Percentiles rank a stretch among this genome's conserved stretches.
Conservation (phyloP, 768 basidiomycete species). For the Pleurotus djamor region DNA sequence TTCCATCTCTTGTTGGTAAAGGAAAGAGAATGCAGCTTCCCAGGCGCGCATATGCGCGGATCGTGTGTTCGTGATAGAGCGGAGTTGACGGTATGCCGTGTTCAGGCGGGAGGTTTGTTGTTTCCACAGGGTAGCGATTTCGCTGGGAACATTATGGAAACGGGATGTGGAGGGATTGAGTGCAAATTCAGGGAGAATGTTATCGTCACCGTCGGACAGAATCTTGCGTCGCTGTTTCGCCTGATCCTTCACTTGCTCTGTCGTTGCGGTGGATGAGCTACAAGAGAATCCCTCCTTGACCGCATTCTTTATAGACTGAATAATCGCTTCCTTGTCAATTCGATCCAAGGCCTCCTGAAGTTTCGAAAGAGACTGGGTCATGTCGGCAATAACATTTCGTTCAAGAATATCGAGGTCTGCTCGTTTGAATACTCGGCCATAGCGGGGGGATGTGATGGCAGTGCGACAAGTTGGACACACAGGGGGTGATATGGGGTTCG, state of each 20-base stretch:
- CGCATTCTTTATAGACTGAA: constrained; percentile 17
- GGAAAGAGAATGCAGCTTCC: constrained; percentile 54
- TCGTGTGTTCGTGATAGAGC: constrained; percentile 40
- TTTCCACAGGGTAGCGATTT: constrained; percentile 36
- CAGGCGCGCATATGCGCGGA: constrained; percentile 59
- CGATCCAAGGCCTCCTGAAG: constrained; percentile 23
- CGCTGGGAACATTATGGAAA: constrained; percentile 19
- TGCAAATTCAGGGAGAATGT: constrained; percentile 20
- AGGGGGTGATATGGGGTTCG: constrained; percentile 34
- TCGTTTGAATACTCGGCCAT: constrained; percentile 60
- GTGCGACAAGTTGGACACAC: constrained; percentile 62
- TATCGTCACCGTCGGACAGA: constrained; percentile 12
- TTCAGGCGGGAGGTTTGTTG: constrained; percentile 30
- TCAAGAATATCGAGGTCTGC: constrained; percentile 67
- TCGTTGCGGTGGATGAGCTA: constrained; percentile 3
- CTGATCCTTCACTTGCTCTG: constrained; percentile 14
- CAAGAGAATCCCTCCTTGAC: constrained; percentile 7
- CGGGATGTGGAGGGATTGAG: constrained; percentile 16
- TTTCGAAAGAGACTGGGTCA: constrained; percentile 40
- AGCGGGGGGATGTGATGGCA: constrained; percentile 55
- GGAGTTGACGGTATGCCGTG: constrained; percentile 34
- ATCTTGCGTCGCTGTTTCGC: constrained; percentile 12
- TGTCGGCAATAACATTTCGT: constrained; percentile 52
- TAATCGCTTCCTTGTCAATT: background rate
- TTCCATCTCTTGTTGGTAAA: constrained; percentile 47